These are phyloP conservation scores for Lentinula novae-zelandiae DNA, from an alignment of 1,284 basidiomycete species.

Conservation along the genomic window DNA sequence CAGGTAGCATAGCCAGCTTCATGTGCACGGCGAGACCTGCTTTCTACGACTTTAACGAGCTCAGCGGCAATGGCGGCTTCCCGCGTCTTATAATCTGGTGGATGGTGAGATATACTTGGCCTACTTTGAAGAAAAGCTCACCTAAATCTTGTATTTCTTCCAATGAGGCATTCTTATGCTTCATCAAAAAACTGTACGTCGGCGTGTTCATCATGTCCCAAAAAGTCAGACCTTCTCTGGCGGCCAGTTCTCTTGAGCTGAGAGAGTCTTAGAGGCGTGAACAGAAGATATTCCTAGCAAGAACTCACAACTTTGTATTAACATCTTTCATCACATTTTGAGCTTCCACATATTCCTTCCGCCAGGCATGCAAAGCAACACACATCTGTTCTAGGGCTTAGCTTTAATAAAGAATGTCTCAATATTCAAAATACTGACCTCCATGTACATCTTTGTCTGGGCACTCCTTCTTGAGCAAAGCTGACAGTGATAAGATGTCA, in stretches of 20 bases:
- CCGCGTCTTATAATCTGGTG: constrained; percentile 25
- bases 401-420: neutral
- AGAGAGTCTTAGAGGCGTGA: neutral
- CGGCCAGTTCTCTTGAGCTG: constrained; percentile 33
- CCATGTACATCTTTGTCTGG: constrained; percentile 25
- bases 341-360: constrained; percentile 18
- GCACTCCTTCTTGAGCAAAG: constrained; percentile 6
- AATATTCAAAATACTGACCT: constrained; percentile 17
- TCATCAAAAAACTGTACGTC: constrained; percentile 31
- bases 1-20: constrained; percentile 22
- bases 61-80: constrained; percentile 27
- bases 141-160: constrained; percentile 31
- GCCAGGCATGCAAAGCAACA: constrained; percentile 31
- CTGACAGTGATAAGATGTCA: neutral
- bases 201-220: constrained; percentile 33
- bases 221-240: constrained; percentile 33
- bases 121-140: constrained; percentile 16
- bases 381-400: constrained; percentile 28
- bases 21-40: constrained; percentile 22
- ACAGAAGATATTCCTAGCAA: neutral
- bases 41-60: constrained; percentile 24
- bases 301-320: constrained; percentile 32
- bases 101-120: neutral
- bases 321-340: constrained; percentile 13
- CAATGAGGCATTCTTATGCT: constrained; percentile 28